Evolutionary conservation across 2,329 filamentous ascomycete species (phyloP).

Genomic region (Trichoderma afroharzianum): DNA sequence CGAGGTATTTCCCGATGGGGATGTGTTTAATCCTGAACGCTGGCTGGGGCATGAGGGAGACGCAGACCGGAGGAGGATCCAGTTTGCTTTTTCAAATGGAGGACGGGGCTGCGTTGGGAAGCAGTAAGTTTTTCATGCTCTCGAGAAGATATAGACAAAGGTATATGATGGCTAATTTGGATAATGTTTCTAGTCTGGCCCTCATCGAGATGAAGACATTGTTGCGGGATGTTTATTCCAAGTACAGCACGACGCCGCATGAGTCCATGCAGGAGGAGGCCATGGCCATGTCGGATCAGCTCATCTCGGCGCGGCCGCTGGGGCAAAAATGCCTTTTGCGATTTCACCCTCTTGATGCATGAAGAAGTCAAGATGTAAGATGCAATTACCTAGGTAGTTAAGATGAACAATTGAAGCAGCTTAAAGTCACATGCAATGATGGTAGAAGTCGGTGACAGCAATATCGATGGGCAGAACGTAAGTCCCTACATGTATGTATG

Average conservation of each 20-base stretch:
- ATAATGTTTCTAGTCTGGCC: conserved; percentile 43
- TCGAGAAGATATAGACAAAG: neutral
- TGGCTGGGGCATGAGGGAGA: conserved; percentile 77
- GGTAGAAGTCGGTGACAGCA: neutral
- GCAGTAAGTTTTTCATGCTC: conserved; percentile 50
- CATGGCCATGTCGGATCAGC: conserved; percentile 65
- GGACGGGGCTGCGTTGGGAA: conserved; percentile 64
- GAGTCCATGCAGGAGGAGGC: conserved; percentile 48
- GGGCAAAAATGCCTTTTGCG: conserved; percentile 57
- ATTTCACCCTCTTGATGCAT: conserved; percentile 37
- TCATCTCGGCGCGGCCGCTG: conserved; percentile 61
- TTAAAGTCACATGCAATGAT: neutral
- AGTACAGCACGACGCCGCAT: conserved; percentile 54
- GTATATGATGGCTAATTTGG: neutral
- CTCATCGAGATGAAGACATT: conserved; percentile 66
- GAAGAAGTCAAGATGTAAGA: neutral
- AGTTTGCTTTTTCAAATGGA: conserved; percentile 65
- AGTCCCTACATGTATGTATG: too few relatives aligned
- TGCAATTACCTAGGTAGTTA: accelerated
- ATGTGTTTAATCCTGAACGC: conserved; percentile 73
- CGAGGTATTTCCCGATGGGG: conserved; percentile 73
- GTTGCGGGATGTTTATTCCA: conserved; percentile 59
- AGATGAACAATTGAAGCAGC: neutral
- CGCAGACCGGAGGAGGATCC: conserved; percentile 59
- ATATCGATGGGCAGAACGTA: neutral